These are phyloP conservation scores for Aegilops tauschii DNA, from an alignment of 176 grass and related monocot genomes.

Conservation along the genomic window DNA sequence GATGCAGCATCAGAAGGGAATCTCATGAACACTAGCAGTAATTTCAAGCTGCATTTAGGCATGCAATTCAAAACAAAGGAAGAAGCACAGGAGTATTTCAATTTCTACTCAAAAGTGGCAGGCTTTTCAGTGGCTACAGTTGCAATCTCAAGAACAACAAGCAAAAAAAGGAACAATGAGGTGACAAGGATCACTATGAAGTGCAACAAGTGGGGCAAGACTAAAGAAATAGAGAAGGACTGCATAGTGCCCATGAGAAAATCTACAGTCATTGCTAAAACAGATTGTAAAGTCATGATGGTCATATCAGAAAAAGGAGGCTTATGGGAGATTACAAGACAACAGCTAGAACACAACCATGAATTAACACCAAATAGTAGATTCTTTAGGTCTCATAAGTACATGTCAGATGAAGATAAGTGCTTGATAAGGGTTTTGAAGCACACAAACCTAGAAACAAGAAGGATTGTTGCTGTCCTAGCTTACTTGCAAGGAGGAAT, in stretches of 20 bases:
- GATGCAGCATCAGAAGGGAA: too few species aligned
- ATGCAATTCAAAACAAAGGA: neutral
- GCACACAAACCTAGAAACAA: neutral
- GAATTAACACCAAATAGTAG: neutral
- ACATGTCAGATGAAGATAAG: neutral
- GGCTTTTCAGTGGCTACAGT: neutral
- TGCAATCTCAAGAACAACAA: neutral
- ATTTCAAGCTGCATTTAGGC: neutral
- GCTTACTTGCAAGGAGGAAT: too few species aligned
- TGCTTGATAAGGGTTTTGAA: neutral
- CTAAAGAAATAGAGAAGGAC: neutral
- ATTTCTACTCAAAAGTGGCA: neutral
- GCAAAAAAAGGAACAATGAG: neutral
- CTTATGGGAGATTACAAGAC: too few species aligned
- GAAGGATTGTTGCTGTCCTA: neutral
- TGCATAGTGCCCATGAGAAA: too few species aligned
- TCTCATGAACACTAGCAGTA: neutral
- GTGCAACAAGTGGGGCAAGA: neutral
- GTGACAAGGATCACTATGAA: neutral
- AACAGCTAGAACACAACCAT: neutral
- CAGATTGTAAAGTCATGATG: too few species aligned
- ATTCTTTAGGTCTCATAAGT: too few species aligned
- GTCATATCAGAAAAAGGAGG: too few species aligned
- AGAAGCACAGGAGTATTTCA: neutral
- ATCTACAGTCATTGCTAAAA: too few species aligned